phyloP scores from a whole-genome alignment of 306 rosid species.

The Fragaria vesca region DNA sequence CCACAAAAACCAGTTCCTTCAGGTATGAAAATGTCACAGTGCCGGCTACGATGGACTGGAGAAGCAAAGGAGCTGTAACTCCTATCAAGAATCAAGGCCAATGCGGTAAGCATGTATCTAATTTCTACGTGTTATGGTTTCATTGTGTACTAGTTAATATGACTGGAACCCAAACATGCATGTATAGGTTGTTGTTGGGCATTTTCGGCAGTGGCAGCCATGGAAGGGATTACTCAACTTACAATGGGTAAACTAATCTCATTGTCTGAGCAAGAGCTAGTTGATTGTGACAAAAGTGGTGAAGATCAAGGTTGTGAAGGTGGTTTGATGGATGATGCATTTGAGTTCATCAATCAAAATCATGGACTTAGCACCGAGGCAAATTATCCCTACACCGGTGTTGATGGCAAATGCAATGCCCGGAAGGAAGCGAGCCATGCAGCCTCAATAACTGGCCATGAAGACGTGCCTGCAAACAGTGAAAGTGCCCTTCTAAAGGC shows the following conservation, averaged over 20 bases:
- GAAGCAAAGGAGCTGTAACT: slow-evolving; percentile 1
- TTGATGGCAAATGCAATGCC: not conserved
- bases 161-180: not conserved
- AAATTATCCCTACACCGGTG: not conserved
- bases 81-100: slow-evolving; percentile 1
- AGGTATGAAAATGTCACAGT: slow-evolving; percentile 1
- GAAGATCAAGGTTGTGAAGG: not conserved
- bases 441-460: slow-evolving; percentile 14
- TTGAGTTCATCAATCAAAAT: not conserved
- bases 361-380: not conserved
- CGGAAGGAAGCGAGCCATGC: not conserved
- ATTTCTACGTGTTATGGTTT: not conserved
- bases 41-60: not conserved
- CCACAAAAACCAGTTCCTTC: not conserved
- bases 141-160: not conserved
- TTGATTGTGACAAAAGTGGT: slow-evolving; percentile 23
- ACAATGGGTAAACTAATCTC: not conserved
- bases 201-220: not conserved
- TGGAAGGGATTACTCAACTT: not conserved
- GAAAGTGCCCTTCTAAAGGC: not conserved
- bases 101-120: not conserved
- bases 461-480: not conserved
- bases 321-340: not conserved
- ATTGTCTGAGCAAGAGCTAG: slow-evolving; percentile 32
- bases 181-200: slow-evolving; percentile 27